These are phyloP conservation scores for Jatropha curcas DNA, from an alignment of 345 rosid genomes.

Conservation along the genomic window DNA sequence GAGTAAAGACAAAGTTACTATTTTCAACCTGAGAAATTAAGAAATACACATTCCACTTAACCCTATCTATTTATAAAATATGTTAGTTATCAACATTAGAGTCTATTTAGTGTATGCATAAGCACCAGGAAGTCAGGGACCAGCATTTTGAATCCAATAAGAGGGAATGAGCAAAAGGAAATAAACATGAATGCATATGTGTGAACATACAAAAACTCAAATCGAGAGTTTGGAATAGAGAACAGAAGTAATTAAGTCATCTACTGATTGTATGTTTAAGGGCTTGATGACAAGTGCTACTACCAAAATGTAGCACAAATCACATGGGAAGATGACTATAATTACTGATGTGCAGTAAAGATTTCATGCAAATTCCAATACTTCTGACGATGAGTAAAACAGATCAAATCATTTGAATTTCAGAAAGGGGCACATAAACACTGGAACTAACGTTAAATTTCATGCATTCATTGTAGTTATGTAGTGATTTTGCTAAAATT, in stretches of 20 bases:
- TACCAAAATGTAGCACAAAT: neutral
- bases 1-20: neutral
- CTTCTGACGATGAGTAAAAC: neutral
- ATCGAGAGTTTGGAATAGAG: neutral
- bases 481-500: too few relatives aligned
- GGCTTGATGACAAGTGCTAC: neutral
- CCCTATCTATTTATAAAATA: neutral
- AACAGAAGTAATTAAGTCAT: neutral
- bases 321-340: neutral
- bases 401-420: constrained; percentile 1
- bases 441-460: neutral
- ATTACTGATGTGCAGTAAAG: neutral
- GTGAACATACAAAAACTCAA: neutral
- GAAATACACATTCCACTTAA: neutral
- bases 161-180: neutral
- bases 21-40: neutral
- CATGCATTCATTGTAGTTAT: neutral
- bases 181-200: neutral
- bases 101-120: neutral
- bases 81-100: neutral
- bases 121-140: neutral
- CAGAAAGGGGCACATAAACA: neutral
- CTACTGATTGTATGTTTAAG: neutral
- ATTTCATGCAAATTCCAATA: neutral
- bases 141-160: neutral